These are phyloP conservation scores for Phoma herbarum DNA, from an alignment of 2,329 filamentous ascomycete species.

Conservation along the genomic window DNA sequence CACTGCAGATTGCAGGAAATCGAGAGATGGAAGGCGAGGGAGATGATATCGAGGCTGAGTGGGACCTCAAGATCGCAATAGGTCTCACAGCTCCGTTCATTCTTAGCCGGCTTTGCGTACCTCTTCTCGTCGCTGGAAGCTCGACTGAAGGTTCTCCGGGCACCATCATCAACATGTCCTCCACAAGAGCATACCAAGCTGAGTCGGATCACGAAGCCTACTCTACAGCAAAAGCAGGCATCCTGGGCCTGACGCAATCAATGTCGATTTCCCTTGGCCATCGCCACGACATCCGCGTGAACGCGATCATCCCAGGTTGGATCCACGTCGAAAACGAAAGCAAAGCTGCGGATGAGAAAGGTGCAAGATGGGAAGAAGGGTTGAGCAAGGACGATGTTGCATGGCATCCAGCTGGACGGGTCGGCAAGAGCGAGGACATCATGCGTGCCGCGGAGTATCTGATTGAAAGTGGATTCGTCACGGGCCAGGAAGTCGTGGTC, in stretches of 20 bases:
- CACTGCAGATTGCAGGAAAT: conserved; percentile 36
- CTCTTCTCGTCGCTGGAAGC: conserved; percentile 34
- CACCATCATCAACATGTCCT: conserved; percentile 59
- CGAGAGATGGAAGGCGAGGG: conserved; percentile 43
- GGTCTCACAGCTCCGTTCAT: conserved; percentile 48
- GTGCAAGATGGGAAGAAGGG: conserved; percentile 57
- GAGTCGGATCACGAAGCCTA: conserved; percentile 62
- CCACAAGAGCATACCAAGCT: conserved; percentile 60
- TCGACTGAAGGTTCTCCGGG: conserved; percentile 36
- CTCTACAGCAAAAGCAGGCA: conserved; percentile 60
- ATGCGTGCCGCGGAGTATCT: conserved; percentile 54
- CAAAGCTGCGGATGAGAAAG: conserved; percentile 53
- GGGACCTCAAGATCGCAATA: conserved; percentile 47
- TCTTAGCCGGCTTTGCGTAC: conserved; percentile 44
- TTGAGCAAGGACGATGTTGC: conserved; percentile 56
- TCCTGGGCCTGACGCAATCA: conserved; percentile 60
- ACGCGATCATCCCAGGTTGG: conserved; percentile 62
- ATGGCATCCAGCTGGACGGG: conserved; percentile 62
- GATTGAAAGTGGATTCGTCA: conserved; percentile 52
- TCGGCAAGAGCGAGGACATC: conserved; percentile 61
- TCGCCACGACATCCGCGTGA: conserved; percentile 57
- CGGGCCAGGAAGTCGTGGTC: conserved; percentile 57
- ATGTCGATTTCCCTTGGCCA: conserved; percentile 59
- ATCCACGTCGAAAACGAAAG: conserved; percentile 60
- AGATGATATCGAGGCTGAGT: conserved; percentile 44